These are phyloP conservation scores for Pinus taeda DNA, from an alignment of 75 land plant genomes.

Conservation along the genomic window DNA sequence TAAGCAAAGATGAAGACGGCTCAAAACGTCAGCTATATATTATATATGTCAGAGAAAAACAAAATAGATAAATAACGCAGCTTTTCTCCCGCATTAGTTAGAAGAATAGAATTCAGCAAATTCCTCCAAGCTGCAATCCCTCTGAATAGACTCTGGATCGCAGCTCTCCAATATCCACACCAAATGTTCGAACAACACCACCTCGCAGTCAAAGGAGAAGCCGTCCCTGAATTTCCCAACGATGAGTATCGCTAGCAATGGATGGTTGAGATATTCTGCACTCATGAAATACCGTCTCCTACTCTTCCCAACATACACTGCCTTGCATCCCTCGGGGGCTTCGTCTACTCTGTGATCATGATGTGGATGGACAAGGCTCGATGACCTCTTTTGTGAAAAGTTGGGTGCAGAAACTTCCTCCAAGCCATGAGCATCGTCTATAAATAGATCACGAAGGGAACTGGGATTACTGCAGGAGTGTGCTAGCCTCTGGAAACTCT, in stretches of 20 bases:
- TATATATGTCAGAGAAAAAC: too few species aligned
- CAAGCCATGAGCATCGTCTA: too few species aligned
- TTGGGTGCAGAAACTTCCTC: too few species aligned
- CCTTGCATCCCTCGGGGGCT: not conserved
- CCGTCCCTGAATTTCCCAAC: slow-evolving; percentile 10
- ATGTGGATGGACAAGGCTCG: slow-evolving; percentile 6
- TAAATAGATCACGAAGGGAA: too few species aligned
- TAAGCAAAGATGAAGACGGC: too few species aligned
- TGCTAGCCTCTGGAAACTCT: too few species aligned
- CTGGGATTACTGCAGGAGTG: too few species aligned
- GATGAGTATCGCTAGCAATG: slow-evolving; percentile 25
- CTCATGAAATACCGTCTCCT: slow-evolving; percentile 10
- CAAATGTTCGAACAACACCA: slow-evolving; percentile 37
- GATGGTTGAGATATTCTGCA: slow-evolving; percentile 40
- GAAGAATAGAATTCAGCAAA: slow-evolving; percentile 41
- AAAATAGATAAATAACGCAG: too few species aligned
- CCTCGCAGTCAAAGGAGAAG: slow-evolving; percentile 49
- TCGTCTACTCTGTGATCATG: not conserved
- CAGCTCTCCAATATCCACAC: slow-evolving; percentile 53
- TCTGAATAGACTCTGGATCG: slow-evolving; percentile 21
- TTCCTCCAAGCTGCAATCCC: slow-evolving; percentile 32
- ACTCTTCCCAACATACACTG: slow-evolving; percentile 30
- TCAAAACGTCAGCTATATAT: too few species aligned
- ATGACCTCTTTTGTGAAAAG: slow-evolving; percentile 16
- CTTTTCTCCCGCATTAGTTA: too few species aligned